Evolutionary conservation across 352 stramenopile species (phyloP).

Genomic region (Phytophthora nicotianae): DNA sequence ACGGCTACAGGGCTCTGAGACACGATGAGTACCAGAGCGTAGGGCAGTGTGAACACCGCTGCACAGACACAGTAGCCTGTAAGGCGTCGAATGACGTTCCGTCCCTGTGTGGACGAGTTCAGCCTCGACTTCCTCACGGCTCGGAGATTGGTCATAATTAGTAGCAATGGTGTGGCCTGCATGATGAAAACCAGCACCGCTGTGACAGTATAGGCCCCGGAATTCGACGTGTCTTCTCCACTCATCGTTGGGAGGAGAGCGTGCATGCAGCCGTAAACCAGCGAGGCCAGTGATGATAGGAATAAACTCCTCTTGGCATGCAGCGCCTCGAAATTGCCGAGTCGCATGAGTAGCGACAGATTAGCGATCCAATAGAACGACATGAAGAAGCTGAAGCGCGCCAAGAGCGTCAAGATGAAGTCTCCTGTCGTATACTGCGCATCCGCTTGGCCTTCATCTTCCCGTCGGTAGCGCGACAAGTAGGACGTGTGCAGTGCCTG

Average conservation of each 20-base stretch:
- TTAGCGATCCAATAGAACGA: slow-evolving; percentile 76
- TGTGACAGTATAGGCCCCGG: slow-evolving; percentile 50
- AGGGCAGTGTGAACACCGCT: slow-evolving; percentile 57
- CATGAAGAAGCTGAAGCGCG: slow-evolving; percentile 75
- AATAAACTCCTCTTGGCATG: slow-evolving; percentile 54
- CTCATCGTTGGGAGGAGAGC: slow-evolving; percentile 41
- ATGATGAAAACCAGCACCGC: slow-evolving; percentile 48
- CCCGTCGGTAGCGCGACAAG: slow-evolving; percentile 39
- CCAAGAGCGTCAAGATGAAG: slow-evolving; percentile 46
- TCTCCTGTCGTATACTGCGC: slow-evolving; percentile 7
- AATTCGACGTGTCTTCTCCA: neutral
- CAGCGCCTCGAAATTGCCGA: slow-evolving; percentile 59
- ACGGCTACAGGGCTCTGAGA: slow-evolving; percentile 31
- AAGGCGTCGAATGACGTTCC: slow-evolving; percentile 61
- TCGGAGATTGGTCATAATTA: slow-evolving; percentile 58
- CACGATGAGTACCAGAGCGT: slow-evolving; percentile 45
- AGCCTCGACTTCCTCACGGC: slow-evolving; percentile 55
- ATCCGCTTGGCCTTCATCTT: slow-evolving; percentile 6
- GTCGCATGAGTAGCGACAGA: slow-evolving; percentile 72
- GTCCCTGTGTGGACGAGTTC: slow-evolving; percentile 56
- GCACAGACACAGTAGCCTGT: slow-evolving; percentile 62
- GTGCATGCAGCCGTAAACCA: slow-evolving; percentile 64
- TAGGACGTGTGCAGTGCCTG: slow-evolving; percentile 53
- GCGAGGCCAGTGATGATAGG: slow-evolving; percentile 49
- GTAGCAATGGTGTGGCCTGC: slow-evolving; percentile 46